Percentiles rank a stretch among this genome's conserved stretches.
phyloP scores from a whole-genome alignment of 2,329 filamentous ascomycete species.

The Alternaria rosae region DNA sequence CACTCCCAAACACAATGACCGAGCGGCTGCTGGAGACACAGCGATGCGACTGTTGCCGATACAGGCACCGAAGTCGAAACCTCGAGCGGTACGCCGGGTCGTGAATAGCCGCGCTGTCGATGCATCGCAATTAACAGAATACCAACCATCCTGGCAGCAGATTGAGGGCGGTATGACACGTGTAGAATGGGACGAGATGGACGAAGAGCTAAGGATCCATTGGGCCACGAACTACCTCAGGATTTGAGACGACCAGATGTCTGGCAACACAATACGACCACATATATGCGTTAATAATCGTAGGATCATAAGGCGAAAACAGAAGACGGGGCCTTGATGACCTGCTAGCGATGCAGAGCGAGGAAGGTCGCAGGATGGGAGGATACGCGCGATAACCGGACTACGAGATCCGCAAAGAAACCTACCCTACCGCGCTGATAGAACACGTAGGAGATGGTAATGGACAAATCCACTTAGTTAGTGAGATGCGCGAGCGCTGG shows the following conservation, averaged over 20 bases:
- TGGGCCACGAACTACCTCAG: background rate
- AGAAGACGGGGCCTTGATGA: background rate
- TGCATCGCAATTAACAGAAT: background rate
- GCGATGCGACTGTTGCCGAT: too few relatives aligned
- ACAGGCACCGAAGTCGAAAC: background rate
- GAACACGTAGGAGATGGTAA: rapidly evolving
- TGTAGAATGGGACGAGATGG: background rate
- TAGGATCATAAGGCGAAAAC: background rate
- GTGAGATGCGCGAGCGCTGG: background rate
- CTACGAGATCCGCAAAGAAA: background rate
- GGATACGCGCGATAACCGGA: background rate
- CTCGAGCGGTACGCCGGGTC: background rate
- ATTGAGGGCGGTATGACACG: background rate
- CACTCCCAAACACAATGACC: background rate
- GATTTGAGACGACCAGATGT: background rate
- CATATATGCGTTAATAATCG: too few relatives aligned
- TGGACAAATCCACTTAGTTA: background rate
- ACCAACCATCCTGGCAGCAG: background rate
- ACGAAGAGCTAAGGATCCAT: background rate
- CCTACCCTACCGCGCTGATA: background rate
- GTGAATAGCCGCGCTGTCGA: background rate
- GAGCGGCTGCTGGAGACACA: background rate
- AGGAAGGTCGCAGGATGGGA: background rate
- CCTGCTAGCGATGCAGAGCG: background rate
- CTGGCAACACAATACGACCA: background rate